Percentiles rank a stretch among this genome's conserved stretches.
These are phyloP conservation scores for Lachancea lanzarotensis DNA, from an alignment of 805 yeast species.

Conservation along the genomic window DNA sequence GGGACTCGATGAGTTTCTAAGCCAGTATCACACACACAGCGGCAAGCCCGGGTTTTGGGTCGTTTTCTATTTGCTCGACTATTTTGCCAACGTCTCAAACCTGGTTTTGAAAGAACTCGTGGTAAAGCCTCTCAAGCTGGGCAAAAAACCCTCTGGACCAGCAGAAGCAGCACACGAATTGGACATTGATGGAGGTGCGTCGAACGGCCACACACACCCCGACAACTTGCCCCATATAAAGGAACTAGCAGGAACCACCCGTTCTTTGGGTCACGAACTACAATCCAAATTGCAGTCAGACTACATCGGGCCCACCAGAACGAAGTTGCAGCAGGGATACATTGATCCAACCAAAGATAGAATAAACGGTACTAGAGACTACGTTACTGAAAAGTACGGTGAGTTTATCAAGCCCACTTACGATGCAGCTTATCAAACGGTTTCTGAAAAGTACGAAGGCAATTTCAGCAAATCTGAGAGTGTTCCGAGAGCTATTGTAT, in stretches of 20 bases:
- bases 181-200: conserved; percentile 6
- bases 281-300: conserved; percentile 20
- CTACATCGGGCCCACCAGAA: conserved; percentile 21
- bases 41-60: conserved; percentile 27
- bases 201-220: conserved; percentile 1
- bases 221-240: conserved; percentile 20
- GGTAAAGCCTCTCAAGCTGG: conserved; percentile 25
- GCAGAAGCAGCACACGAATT: conserved; percentile 8
- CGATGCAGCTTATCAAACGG: conserved; percentile 25
- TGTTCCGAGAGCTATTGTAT: conserved; percentile 29
- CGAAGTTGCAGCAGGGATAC: conserved; percentile 9
- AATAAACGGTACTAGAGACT: conserved; percentile 18
- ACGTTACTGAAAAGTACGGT: conserved; percentile 23
- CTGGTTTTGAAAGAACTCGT: conserved; percentile 23
- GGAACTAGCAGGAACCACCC: conserved; percentile 27
- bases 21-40: conserved; percentile 15
- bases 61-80: conserved; percentile 25
- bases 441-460: conserved; percentile 24
- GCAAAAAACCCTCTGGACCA: conserved; percentile 2
- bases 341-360: conserved; percentile 18
- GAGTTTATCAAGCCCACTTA: conserved; percentile 19
- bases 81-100: conserved; percentile 28
- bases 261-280: conserved; percentile 20
- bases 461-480: conserved; percentile 25
- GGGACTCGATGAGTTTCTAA: conserved; percentile 25